These are phyloP conservation scores for Amesomyces nigricolor DNA, from an alignment of 2,329 filamentous ascomycete genomes.

Conservation along the genomic window DNA sequence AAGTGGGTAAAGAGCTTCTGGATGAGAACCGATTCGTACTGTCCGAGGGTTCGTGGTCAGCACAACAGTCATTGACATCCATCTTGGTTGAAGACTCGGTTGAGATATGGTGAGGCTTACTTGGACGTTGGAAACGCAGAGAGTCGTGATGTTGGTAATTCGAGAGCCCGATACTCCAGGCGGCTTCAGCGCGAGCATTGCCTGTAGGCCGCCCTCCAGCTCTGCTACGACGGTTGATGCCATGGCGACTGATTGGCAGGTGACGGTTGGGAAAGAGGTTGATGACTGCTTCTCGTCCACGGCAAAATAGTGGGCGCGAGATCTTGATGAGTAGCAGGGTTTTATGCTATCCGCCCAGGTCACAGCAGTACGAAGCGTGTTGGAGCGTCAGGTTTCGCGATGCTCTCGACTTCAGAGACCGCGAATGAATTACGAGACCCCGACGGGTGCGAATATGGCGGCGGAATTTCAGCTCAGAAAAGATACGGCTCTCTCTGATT, in stretches of 20 bases:
- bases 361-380: constrained; percentile 17
- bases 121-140: constrained; percentile 87
- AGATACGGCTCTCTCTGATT: neutral
- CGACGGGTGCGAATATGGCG: constrained; percentile 5
- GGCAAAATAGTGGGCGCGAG: constrained; percentile 19
- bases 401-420: constrained; percentile 1
- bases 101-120: constrained; percentile 49
- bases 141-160: constrained; percentile 77
- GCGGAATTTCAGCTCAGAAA: neutral
- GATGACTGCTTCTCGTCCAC: constrained; percentile 11
- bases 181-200: constrained; percentile 84
- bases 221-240: constrained; percentile 86
- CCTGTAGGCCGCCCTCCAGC: constrained; percentile 82
- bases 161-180: constrained; percentile 92
- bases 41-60: constrained; percentile 20
- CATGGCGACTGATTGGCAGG: constrained; percentile 21
- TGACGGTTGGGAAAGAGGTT: neutral
- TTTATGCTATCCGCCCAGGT: constrained; percentile 24
- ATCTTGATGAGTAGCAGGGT: constrained; percentile 10
- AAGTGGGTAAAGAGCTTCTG: constrained; percentile 97
- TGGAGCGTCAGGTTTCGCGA: constrained; percentile 3
- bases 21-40: constrained; percentile 88
- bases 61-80: constrained; percentile 8
- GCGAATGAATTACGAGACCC: constrained; percentile 21
- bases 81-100: neutral